phyloP scores from a whole-genome alignment of 495 filamentous ascomycete species.

The Pseudoneurospora amorphoporcata region DNA sequence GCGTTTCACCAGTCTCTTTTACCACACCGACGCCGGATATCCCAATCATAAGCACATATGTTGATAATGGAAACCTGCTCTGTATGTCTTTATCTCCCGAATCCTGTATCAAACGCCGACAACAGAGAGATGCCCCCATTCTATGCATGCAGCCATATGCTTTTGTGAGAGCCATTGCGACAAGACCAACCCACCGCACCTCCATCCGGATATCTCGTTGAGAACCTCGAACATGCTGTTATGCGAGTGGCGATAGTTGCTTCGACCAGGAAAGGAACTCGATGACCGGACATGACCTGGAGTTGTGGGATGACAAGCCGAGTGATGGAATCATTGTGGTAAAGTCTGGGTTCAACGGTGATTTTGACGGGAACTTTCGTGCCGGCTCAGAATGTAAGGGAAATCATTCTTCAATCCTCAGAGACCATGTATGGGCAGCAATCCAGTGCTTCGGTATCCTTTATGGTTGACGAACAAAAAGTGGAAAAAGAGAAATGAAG shows the following conservation, averaged over 20 bases:
- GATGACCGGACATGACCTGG: neutral
- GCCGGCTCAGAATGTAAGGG: neutral
- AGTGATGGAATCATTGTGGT: neutral
- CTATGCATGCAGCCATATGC: neutral
- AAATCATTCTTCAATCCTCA: neutral
- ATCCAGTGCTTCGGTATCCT: neutral
- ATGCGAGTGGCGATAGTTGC: neutral
- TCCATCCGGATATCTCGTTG: neutral
- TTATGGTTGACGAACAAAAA: neutral
- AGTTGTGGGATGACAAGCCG: neutral
- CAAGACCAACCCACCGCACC: neutral
- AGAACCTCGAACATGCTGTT: neutral
- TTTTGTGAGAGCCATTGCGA: neutral
- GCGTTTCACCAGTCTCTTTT: neutral
- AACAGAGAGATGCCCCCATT: neutral
- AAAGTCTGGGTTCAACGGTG: neutral
- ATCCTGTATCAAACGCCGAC: neutral
- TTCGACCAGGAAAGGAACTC: neutral
- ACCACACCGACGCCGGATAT: neutral
- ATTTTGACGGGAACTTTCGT: neutral
- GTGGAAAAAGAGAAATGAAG: neutral
- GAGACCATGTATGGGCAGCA: neutral
- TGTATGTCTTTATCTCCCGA: neutral
- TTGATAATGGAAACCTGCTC: neutral
- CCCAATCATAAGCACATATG: neutral